phyloP scores from a whole-genome alignment of 2,329 filamentous ascomycete genomes.

The Acrodontium crateriforme region DNA sequence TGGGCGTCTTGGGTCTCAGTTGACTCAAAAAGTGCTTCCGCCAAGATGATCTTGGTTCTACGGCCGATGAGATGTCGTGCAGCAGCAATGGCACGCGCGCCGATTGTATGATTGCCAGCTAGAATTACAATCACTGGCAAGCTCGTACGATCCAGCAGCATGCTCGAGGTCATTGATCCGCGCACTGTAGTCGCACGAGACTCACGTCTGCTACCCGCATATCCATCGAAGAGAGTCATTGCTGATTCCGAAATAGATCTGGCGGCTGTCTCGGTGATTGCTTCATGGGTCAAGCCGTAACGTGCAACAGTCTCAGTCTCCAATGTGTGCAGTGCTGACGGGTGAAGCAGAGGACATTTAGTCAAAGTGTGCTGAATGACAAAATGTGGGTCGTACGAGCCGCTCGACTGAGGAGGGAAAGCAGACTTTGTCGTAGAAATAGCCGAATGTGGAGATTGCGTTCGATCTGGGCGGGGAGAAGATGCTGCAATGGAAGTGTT shows the following conservation, averaged over 20 bases:
- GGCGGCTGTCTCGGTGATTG: slow-evolving; percentile 85
- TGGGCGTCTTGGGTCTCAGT: slow-evolving; percentile 70
- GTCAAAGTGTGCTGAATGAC: slow-evolving; percentile 40
- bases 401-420: slow-evolving; percentile 2
- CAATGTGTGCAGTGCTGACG: slow-evolving; percentile 79
- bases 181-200: slow-evolving; percentile 33
- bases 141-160: slow-evolving; percentile 35
- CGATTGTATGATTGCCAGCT: slow-evolving; percentile 90
- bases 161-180: slow-evolving; percentile 46
- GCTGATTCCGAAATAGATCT: slow-evolving; percentile 78
- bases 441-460: slow-evolving; percentile 17
- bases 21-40: slow-evolving; percentile 71
- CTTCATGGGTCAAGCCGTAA: slow-evolving; percentile 71
- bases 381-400: slow-evolving; percentile 27
- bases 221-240: slow-evolving; percentile 27
- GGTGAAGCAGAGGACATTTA: slow-evolving; percentile 44
- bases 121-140: slow-evolving; percentile 57
- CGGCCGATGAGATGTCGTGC: slow-evolving; percentile 78
- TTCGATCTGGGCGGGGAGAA: slow-evolving; percentile 16
- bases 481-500: slow-evolving; percentile 12
- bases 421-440: slow-evolving; percentile 10
- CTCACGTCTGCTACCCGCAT: slow-evolving; percentile 11
- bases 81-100: slow-evolving; percentile 70
- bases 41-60: slow-evolving; percentile 66
- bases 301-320: slow-evolving; percentile 85